Percentiles rank a stretch among this genome's conserved stretches.
These are phyloP conservation scores for Curvularia eragrostidis DNA, from an alignment of 2,329 filamentous ascomycete species.

Conservation along the genomic window DNA sequence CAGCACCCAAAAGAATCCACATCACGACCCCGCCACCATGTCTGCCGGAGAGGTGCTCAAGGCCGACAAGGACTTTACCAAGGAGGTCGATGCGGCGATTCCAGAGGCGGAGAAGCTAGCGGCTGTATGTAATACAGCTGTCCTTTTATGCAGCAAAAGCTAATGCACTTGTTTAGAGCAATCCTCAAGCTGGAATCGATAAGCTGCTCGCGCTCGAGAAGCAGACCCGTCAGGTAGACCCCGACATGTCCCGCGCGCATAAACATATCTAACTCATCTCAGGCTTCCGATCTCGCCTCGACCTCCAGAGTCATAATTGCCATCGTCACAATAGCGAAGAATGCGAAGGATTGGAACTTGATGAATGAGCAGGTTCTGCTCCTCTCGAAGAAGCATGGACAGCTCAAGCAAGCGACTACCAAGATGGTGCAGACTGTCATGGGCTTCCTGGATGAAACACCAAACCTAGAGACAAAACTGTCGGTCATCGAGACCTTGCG, in stretches of 20 bases:
- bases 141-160: conserved; percentile 19
- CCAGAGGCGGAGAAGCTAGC: conserved; percentile 90
- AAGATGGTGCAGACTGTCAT: conserved; percentile 99
- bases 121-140: conserved; percentile 65
- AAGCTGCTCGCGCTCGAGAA: conserved; percentile 93
- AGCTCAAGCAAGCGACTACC: conserved; percentile 98
- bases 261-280: conserved; percentile 30
- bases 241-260: conserved; percentile 12
- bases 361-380: conserved; percentile 96
- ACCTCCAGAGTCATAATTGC: conserved; percentile 86
- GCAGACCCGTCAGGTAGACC: conserved; percentile 86
- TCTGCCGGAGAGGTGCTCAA: conserved; percentile 80
- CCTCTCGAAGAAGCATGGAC: conserved; percentile 98
- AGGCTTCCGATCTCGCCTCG: conserved; percentile 95
- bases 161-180: conserved; percentile 59
- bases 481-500: conserved; percentile 92
- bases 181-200: conserved; percentile 87
- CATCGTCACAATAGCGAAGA: conserved; percentile 93
- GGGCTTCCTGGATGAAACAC: conserved; percentile 85
- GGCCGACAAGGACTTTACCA: conserved; percentile 98
- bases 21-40: conserved; percentile 62
- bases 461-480: conserved; percentile 85
- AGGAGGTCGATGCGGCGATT: conserved; percentile 91
- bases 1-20: conserved; percentile 3
- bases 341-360: conserved; percentile 89